Evolutionary conservation across 1,139 yeast genomes (phyloP).

Genomic region (Geotrichum carabidarum): DNA sequence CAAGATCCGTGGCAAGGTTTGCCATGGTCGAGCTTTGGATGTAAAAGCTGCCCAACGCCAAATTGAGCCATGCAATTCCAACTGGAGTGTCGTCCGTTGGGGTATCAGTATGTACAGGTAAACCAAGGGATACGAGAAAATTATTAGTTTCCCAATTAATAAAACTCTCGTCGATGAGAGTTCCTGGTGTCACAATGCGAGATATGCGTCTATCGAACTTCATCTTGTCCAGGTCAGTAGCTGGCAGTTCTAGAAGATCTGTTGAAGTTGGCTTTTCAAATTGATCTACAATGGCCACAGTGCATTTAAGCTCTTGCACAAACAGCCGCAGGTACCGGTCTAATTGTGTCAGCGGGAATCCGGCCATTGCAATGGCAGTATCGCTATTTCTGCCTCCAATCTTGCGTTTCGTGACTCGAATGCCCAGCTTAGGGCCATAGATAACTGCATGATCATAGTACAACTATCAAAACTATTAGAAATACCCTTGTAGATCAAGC

Average conservation of each 20-base stretch:
- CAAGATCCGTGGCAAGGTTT: slow-evolving; percentile 54
- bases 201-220: slow-evolving; percentile 65
- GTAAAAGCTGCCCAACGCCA: slow-evolving; percentile 74
- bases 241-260: neutral
- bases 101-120: slow-evolving; percentile 23
- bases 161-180: slow-evolving; percentile 81
- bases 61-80: slow-evolving; percentile 85
- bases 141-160: slow-evolving; percentile 69
- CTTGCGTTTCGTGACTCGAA: slow-evolving; percentile 50
- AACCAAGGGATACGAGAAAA: slow-evolving; percentile 54
- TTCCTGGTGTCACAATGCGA: slow-evolving; percentile 87
- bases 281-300: slow-evolving; percentile 83
- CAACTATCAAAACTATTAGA: slow-evolving; percentile 33
- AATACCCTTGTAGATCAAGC: neutral
- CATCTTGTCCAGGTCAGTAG: slow-evolving; percentile 23
- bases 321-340: slow-evolving; percentile 68
- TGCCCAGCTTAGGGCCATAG: slow-evolving; percentile 65
- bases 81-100: slow-evolving; percentile 42
- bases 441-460: slow-evolving; percentile 82
- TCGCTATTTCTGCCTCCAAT: slow-evolving; percentile 35
- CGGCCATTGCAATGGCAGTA: slow-evolving; percentile 74
- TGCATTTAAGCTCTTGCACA: slow-evolving; percentile 61
- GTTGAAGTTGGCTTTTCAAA: slow-evolving; percentile 17
- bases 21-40: slow-evolving; percentile 57
- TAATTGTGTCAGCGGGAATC: slow-evolving; percentile 72